Conservation (phyloP, 2,329 filamentous ascomycete genomes). For the Cordyceps pruinosa region DNA sequence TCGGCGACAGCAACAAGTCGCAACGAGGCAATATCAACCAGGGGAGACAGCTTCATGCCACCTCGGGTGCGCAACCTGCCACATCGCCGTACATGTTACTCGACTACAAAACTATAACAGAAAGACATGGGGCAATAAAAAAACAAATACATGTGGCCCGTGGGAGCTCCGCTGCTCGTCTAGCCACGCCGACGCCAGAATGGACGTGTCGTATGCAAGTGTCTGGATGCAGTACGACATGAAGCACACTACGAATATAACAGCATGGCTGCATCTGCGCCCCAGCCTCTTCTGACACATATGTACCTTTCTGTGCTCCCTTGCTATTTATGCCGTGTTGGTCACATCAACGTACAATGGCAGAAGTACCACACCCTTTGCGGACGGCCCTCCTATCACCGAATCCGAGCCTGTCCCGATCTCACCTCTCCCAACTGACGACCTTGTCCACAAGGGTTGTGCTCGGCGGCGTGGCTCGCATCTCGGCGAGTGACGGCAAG, state of each 20-base stretch:
- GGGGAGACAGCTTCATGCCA: no score
- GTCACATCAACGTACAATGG: neutral
- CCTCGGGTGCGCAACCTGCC: no score
- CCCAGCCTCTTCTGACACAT: neutral
- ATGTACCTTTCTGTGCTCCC: neutral
- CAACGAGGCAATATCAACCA: neutral
- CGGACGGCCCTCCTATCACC: neutral
- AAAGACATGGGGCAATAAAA: no score
- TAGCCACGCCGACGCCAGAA: neutral
- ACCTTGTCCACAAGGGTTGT: no score
- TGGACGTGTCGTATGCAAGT: neutral
- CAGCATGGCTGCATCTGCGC: neutral
- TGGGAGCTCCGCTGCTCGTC: neutral
- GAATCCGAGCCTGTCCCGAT: neutral
- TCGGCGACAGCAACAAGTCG: neutral
- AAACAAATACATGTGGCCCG: no score
- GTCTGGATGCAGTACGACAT: neutral
- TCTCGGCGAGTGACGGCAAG: no score
- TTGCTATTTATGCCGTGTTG: neutral
- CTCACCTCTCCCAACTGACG: no score
- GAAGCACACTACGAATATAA: neutral
- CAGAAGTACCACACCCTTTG: neutral
- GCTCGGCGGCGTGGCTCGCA: no score
- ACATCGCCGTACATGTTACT: no score
- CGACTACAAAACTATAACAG: no score